Evolutionary conservation across 805 yeast genomes (phyloP), one percentile per base, ranked within the genome.

Genomic region (Zygoascus ofunaensis): DNA sequence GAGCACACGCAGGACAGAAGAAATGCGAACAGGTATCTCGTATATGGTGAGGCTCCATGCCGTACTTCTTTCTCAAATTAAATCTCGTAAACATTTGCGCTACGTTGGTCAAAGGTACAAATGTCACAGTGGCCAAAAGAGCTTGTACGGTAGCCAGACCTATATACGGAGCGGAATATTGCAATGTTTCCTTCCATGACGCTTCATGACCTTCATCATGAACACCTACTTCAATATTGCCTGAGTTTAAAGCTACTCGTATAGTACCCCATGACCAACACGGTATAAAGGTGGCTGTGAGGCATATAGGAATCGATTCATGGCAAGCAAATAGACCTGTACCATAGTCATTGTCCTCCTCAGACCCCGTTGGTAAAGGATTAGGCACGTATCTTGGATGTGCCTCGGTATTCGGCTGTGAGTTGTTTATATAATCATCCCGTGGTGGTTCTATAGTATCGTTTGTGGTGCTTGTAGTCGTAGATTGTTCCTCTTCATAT

Each of bases 281-380:
- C 14, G 49, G 48, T 2, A 39, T n/a, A 21, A 33, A 45, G 8
- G 38, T 18, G 7, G 45, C 46, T 17, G 34, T 17, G 10, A 36
- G 37, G 3, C 34, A 19, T 24, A 45, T 39, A 5, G 45, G 37
- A 4, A 23, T 24, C 10, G 20, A 15, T 40, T 28, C 37, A 34
- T 38, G 41, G 37, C 45, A 44, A 4, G 41, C 47, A 39, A 45
- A 48, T 4, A 48, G 38, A 4, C 51, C 51, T 10, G 47, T 42
- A 18, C 34, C 23, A 23, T 32, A 48, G 22, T 41, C 47, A 10
- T 30, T 30, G 14, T 38, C 33, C 18, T 19, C 15, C 24, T 34
- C 43, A 4, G 19, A 18, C 8, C 15, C 30, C 7, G 30, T 12
- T 8, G 30, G 30, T 8, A 12, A 12, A 26, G 30, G 30, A 26